Base-by-base conservation (phyloP, 2,329 filamentous ascomycete genomes). In the Neopestalotiopsis sp. region DNA sequence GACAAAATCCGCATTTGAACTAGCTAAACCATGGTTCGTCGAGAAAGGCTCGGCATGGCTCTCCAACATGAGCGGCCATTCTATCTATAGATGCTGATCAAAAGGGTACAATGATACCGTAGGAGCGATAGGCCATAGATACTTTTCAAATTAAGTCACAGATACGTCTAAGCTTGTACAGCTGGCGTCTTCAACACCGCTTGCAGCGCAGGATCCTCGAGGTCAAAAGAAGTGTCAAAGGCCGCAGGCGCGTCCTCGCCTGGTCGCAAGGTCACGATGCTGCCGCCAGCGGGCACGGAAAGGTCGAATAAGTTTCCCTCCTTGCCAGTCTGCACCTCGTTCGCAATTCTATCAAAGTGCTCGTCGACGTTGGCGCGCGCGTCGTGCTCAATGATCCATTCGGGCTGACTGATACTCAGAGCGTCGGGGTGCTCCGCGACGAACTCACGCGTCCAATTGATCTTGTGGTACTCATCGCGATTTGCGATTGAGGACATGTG, bases 381-480 rank as follows among this genome's bases (percentile, higher is more conserved):
- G 70, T 83, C 81, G 70, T 80, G 78, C 34, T 72, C 73, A 57
- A 80, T 74, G 14, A 82, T 74, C 80, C 80, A 82, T 66, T 80
- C 79, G 57, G 81, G 78, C 34, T 78, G 74, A 34, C 76, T 76
- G 57, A 81, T 40, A 9, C 4, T 56, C 20, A 67, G 30, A 1
- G 76, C 76, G 59, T 78, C 75, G 68, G 79, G 72, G 40, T 76
- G 75, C 60, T 78, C 75, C 49, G 74, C 75, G 59, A 73, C 74
- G 12, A 58, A 58, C 56, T 58, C 56, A 24, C 56, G 56, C 28
- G 56, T 58, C 77, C 77, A 82, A 68, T 79, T 78, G 40, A 78
- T 79, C 67, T 79, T 80, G 70, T 83, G 81, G 79, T 80, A 82
- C 71, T 75, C 76, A 66, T 80, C 78, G 28, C 78, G 74, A 1